These are phyloP conservation scores for Diaporthe ilicicola DNA, from an alignment of 2,329 filamentous ascomycete species.

Conservation along the genomic window DNA sequence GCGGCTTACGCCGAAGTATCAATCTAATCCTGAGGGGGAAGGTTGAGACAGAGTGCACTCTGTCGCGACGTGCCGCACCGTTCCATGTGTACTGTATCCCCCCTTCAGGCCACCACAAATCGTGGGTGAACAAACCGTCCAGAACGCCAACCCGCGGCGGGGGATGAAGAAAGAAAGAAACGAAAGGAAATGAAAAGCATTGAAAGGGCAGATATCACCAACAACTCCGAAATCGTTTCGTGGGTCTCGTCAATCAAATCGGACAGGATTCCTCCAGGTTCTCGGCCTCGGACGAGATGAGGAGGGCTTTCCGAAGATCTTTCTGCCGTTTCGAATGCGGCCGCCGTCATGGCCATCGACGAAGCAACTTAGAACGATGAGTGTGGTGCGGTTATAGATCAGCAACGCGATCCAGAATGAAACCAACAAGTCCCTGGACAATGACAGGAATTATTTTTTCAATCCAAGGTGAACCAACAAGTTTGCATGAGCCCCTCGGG, in stretches of 20 bases:
- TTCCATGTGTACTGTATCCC: neutral
- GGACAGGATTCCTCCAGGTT: conserved; percentile 3
- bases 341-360: neutral
- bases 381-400: neutral
- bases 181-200: neutral
- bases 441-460: neutral
- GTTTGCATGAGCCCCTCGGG: neutral
- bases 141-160: conserved; percentile 19
- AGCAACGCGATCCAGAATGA: neutral
- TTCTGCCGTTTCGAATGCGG: too few species aligned
- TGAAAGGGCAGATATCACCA: neutral
- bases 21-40: neutral
- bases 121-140: conserved; percentile 17
- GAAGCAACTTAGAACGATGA: neutral
- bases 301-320: neutral
- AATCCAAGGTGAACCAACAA: neutral
- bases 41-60: neutral
- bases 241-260: neutral
- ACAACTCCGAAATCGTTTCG: neutral
- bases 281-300: neutral
- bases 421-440: neutral
- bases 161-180: neutral
- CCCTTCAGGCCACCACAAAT: conserved; percentile 15
- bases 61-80: neutral
- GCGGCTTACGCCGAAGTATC: neutral